Evolutionary conservation across 2,329 filamentous ascomycete species (phyloP).

Genomic region (Aphanocladium album): DNA sequence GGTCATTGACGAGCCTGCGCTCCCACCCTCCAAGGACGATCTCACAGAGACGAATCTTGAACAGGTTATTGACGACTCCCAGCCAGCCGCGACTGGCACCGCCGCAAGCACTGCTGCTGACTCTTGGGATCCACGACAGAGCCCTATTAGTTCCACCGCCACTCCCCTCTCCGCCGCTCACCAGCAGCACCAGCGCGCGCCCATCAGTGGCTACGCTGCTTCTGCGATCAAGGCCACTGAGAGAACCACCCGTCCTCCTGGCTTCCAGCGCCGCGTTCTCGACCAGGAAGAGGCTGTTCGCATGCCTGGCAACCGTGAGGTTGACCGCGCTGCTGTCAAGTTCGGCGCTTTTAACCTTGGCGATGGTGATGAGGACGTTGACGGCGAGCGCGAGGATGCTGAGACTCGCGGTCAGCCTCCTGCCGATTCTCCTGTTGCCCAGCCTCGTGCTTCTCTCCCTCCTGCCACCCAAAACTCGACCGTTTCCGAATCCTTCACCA

Average conservation of each 20-base stretch:
- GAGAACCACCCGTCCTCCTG: constrained; percentile 62
- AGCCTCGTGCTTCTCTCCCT: constrained; percentile 81
- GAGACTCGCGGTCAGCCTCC: constrained; percentile 92
- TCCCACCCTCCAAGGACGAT: constrained; percentile 71
- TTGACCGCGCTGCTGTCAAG: constrained; percentile 88
- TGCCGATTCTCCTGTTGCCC: constrained; percentile 82
- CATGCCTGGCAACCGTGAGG: constrained; percentile 94
- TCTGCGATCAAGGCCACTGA: constrained; percentile 72
- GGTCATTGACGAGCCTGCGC: constrained; percentile 46
- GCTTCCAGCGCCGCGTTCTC: constrained; percentile 78
- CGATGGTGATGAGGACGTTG: constrained; percentile 79
- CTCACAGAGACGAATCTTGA: constrained; percentile 91
- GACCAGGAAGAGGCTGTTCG: constrained; percentile 97
- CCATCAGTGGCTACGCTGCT: constrained; percentile 68
- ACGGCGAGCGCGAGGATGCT: constrained; percentile 89
- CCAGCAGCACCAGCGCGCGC: constrained; percentile 56
- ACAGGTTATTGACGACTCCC: constrained; percentile 76
- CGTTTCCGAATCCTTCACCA: constrained; percentile 52
- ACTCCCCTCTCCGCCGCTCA: constrained; percentile 63
- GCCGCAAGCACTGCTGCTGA: constrained; percentile 85
- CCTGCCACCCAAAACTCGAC: constrained; percentile 56
- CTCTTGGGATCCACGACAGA: constrained; percentile 68
- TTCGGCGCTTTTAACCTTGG: constrained; percentile 94
- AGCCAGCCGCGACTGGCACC: constrained; percentile 72
- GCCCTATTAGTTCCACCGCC: constrained; percentile 53